A percentile compares a stretch with the other conserved stretches of the same genome.
phyloP scores from a whole-genome alignment of 1,139 yeast genomes.

The Wickerhamiella infanticola region DNA sequence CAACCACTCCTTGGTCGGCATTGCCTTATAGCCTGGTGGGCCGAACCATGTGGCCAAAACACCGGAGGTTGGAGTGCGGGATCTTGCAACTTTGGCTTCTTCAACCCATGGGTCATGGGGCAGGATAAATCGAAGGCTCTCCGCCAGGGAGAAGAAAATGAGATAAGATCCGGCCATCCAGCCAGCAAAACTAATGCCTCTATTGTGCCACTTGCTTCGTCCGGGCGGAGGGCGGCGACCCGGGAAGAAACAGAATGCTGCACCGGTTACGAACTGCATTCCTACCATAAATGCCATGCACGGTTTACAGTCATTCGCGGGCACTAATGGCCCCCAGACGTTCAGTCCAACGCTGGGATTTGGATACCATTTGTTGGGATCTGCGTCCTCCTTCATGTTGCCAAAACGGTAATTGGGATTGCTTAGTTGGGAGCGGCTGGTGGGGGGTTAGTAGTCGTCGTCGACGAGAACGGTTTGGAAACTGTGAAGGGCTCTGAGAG shows the following conservation, averaged over 20 bases:
- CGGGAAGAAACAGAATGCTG: constrained; percentile 19
- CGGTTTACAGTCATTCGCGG: constrained; percentile 23
- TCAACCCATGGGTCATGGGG: constrained; percentile 24
- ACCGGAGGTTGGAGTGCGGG: constrained; percentile 8
- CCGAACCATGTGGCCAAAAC: constrained; percentile 22
- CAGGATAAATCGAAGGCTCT: constrained; percentile 18
- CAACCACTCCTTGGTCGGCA: constrained; percentile 21
- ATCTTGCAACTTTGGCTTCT: constrained; percentile 22
- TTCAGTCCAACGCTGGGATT: constrained; percentile 23
- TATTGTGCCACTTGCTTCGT: constrained; percentile 15
- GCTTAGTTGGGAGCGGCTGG: no score
- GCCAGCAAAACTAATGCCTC: constrained; percentile 16
- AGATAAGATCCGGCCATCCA: constrained; percentile 18
- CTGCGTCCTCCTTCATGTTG: constrained; percentile 11
- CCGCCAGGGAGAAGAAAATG: constrained; percentile 18
- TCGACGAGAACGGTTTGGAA: constrained; percentile 8
- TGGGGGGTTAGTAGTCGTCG: no score
- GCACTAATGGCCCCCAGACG: constrained; percentile 25
- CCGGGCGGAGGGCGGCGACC: constrained; percentile 16
- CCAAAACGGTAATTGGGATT: constrained; percentile 13
- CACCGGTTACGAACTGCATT: constrained; percentile 20
- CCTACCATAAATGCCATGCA: constrained; percentile 21
- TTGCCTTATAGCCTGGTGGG: constrained; percentile 20
- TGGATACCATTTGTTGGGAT: constrained; percentile 6
- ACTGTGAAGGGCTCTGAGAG: constrained; percentile 36